Percentiles rank a stretch among this genome's conserved stretches.
phyloP scores from a whole-genome alignment of 805 yeast species.

The Monosporozyma solicola region DNA sequence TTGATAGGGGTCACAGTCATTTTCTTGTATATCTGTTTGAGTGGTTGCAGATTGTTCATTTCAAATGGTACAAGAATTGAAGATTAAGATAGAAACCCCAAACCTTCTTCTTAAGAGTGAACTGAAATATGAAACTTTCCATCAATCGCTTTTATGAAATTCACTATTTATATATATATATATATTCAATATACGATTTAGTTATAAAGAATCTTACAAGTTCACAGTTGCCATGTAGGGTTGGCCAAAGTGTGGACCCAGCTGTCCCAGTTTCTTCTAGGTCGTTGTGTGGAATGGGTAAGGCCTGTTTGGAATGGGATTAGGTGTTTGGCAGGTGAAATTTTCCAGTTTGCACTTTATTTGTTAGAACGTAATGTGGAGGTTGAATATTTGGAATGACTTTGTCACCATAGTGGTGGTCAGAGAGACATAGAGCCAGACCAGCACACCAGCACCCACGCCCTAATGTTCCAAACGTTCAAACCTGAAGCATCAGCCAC shows the following conservation, averaged over 20 bases:
- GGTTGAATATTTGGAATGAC: no score
- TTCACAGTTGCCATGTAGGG: neutral
- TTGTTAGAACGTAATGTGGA: no score
- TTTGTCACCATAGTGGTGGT: no score
- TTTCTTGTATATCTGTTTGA: neutral
- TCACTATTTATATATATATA: no score
- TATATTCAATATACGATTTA: no score
- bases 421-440: neutral
- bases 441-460: neutral
- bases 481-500: neutral
- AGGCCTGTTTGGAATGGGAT: neutral
- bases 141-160: no score
- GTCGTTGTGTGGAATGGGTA: neutral
- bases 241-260: neutral
- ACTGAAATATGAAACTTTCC: no score
- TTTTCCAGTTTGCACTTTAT: no score
- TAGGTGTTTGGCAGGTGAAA: neutral
- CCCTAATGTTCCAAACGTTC: neutral
- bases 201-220: neutral
- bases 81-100: no score
- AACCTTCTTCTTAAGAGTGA: no score
- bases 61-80: no score
- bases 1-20: neutral
- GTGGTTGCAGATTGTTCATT: neutral
- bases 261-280: neutral